Base-by-base conservation (phyloP, 805 yeast species). In the Saturnispora dispora region DNA sequence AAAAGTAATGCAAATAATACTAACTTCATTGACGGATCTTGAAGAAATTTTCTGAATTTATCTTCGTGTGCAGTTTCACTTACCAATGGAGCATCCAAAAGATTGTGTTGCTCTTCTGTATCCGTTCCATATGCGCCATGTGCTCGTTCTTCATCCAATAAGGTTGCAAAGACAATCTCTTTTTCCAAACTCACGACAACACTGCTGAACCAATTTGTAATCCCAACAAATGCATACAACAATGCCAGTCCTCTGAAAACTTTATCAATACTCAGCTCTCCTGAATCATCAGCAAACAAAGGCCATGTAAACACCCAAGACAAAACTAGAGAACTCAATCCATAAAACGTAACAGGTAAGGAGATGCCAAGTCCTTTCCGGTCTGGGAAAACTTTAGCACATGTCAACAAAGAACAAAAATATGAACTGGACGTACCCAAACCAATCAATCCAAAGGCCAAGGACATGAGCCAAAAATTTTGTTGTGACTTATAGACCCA, bases 281-380 rank as follows among this genome's bases (percentile, higher is more conserved):
- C 58, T 17, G 59, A 59, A 54, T 55, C 56, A 4, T 54, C 35
- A 22, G 55, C 60, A 47, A 67, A 81, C 71, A 69, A 7, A 57
- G 56, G 23, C 74, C 62, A 53, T 73, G 77, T 62, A 78, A 65
- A 44, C 78, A 62, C 63, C 32, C 82, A 89, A 0, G 96, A 76
- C 3, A 86, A 84, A 46, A 90, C 66, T 51, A 93, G 70, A 2
- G 95, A 78, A 5, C 95, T 84, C 30, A 88, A 61, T 1, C 98
- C 99, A 65, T 85, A 90, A 55, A 84, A 84, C 0, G 95, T 79
- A 2, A 91, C 90, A 0, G 99, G 99, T 44, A 85, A 75, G 49
- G 95, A 84, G 43, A 91, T 88, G 32, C 96, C 85, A 51, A 91
- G 66, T 2, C 95, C 84, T 53, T 88, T 86, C 46, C 75, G 73